A percentile compares a stretch with the other conserved stretches of the same genome.
Evolutionary conservation across 768 basidiomycete genomes (phyloP).

Genomic region (Pleurotus ostreatus): DNA sequence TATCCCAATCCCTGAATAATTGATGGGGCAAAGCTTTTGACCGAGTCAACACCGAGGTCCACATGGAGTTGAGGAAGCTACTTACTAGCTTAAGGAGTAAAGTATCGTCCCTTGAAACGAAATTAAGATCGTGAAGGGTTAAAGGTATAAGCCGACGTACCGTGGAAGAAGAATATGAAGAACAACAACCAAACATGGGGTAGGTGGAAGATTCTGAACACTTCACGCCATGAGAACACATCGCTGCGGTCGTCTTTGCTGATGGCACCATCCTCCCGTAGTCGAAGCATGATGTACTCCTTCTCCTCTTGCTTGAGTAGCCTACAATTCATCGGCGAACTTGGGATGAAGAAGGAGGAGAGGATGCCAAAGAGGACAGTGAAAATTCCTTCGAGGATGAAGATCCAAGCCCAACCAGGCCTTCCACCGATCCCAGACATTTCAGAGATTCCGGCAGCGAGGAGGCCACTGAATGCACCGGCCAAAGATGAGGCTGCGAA

Average conservation of each 20-base stretch:
- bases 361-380: slow-evolving; percentile 39
- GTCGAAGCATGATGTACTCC: slow-evolving; percentile 33
- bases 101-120: slow-evolving; percentile 11
- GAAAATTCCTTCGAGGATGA: slow-evolving; percentile 47
- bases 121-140: background rate
- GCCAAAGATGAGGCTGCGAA: slow-evolving; percentile 31
- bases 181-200: slow-evolving; percentile 33
- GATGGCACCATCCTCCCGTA: slow-evolving; percentile 26
- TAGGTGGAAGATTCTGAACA: slow-evolving; percentile 22
- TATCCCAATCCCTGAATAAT: slow-evolving; percentile 51
- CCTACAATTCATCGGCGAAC: slow-evolving; percentile 26
- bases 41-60: slow-evolving; percentile 22
- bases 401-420: slow-evolving; percentile 60
- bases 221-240: slow-evolving; percentile 35
- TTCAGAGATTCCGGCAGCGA: slow-evolving; percentile 49
- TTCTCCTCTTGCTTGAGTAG: slow-evolving; percentile 36
- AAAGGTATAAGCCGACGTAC: slow-evolving; percentile 5
- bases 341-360: slow-evolving; percentile 38
- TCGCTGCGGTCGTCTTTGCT: slow-evolving; percentile 21
- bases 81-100: slow-evolving; percentile 17
- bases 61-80: background rate
- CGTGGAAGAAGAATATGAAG: slow-evolving; percentile 29
- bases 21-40: slow-evolving; percentile 49
- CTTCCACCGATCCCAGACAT: slow-evolving; percentile 41
- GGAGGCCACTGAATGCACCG: slow-evolving; percentile 55